These are phyloP conservation scores for Termitomyces sp. DNA, from an alignment of 768 basidiomycete species.

Conservation along the genomic window DNA sequence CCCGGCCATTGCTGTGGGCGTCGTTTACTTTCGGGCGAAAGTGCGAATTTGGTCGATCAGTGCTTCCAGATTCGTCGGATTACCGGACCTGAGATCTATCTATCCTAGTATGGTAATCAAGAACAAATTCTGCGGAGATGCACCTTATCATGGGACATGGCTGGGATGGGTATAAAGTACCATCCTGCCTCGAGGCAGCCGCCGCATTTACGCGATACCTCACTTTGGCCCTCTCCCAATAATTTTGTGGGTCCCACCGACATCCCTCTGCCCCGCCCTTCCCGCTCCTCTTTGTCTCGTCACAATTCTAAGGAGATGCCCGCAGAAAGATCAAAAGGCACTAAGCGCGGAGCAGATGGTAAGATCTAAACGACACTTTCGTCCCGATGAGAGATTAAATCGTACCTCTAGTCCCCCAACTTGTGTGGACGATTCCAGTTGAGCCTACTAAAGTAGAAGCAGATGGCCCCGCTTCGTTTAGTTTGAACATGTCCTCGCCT, in stretches of 20 bases:
- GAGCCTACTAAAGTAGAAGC: conserved; percentile 26
- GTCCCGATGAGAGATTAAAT: conserved; percentile 6
- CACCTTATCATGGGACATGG: conserved; percentile 11
- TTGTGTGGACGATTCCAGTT: conserved; percentile 41
- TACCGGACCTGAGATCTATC: conserved; percentile 17
- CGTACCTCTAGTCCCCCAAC: conserved; percentile 28
- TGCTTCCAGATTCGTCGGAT: conserved; percentile 12
- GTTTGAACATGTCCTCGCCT: conserved; percentile 48
- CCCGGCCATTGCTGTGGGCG: background rate
- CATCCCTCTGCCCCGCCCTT: conserved; percentile 4
- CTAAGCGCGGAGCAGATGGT: conserved; percentile 33
- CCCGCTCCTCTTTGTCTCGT: conserved; percentile 7
- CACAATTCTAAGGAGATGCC: conserved; percentile 32
- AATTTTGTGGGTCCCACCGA: conserved; percentile 16
- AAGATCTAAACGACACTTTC: conserved; percentile 13
- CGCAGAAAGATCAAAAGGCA: conserved; percentile 36
- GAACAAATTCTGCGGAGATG: conserved; percentile 15
- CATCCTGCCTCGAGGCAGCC: conserved; percentile 17
- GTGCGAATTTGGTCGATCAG: conserved; percentile 15
- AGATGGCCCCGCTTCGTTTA: conserved; percentile 42
- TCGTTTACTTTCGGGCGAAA: conserved; percentile 10
- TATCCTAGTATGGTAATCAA: conserved; percentile 14
- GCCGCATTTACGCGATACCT: conserved; percentile 20
- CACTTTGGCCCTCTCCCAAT: conserved; percentile 12
- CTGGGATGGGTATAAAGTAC: conserved; percentile 17